Evolutionary conservation across 2,329 filamentous ascomycete genomes (phyloP).

Genomic region (Westerdykella ornata): DNA sequence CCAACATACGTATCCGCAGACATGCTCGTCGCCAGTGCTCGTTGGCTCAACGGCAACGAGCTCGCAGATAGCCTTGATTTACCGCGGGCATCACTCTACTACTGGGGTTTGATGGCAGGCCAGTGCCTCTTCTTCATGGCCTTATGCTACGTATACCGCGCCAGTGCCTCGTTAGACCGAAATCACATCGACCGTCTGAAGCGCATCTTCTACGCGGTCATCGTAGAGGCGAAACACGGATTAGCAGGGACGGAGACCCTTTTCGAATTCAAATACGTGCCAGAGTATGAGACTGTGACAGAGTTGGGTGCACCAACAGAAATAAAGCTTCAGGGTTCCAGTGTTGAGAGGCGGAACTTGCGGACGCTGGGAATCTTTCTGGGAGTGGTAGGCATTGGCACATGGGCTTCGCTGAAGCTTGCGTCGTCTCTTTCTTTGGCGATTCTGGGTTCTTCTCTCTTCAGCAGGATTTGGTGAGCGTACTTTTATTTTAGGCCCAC

Average conservation of each 20-base stretch:
- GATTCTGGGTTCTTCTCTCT: no score
- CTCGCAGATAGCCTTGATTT: slow-evolving; percentile 56
- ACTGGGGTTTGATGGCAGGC: slow-evolving; percentile 54
- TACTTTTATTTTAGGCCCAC: no score
- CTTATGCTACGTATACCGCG: slow-evolving; percentile 48
- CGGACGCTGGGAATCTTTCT: slow-evolving; percentile 41
- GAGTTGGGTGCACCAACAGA: slow-evolving; percentile 41
- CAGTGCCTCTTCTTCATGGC: slow-evolving; percentile 62
- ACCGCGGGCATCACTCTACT: slow-evolving; percentile 51
- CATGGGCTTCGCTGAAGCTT: slow-evolving; percentile 21
- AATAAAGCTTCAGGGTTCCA: slow-evolving; percentile 32
- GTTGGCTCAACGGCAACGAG: slow-evolving; percentile 63
- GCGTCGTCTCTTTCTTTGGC: slow-evolving; percentile 10
- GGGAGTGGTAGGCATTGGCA: slow-evolving; percentile 21
- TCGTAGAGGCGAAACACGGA: slow-evolving; percentile 59
- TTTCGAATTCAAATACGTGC: slow-evolving; percentile 68
- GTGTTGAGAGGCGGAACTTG: slow-evolving; percentile 45
- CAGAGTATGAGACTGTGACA: slow-evolving; percentile 48
- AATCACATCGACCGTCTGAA: slow-evolving; percentile 49
- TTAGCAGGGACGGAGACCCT: slow-evolving; percentile 54
- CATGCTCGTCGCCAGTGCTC: slow-evolving; percentile 61
- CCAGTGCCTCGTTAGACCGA: slow-evolving; percentile 45
- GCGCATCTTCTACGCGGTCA: slow-evolving; percentile 51
- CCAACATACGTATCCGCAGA: slow-evolving; percentile 59
- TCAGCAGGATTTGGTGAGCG: no score